A percentile compares a stretch with the other conserved stretches of the same genome.
phyloP scores from a whole-genome alignment of 106 monocot species.

The Dioscorea dumetorum region DNA sequence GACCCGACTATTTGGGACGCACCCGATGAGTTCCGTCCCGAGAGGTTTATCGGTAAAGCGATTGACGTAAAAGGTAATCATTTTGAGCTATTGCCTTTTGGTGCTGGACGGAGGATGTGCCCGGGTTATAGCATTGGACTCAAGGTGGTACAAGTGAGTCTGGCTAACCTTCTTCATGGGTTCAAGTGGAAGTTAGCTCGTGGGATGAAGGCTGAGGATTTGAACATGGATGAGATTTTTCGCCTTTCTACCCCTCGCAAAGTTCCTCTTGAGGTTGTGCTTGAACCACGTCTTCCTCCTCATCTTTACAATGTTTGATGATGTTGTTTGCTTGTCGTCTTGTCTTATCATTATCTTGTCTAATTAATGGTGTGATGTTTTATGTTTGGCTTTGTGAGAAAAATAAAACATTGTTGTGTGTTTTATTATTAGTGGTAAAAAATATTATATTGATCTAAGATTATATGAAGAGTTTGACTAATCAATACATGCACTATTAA shows the following conservation, averaged over 20 bases:
- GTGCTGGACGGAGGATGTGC: not conserved
- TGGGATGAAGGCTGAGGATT: not conserved
- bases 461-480: too few species aligned
- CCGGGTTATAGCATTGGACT: not conserved
- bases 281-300: not conserved
- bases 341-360: too few species aligned
- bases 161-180: not conserved
- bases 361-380: too few species aligned
- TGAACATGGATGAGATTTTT: slow-evolving; percentile 48
- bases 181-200: not conserved
- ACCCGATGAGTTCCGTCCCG: not conserved
- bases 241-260: not conserved
- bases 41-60: not conserved
- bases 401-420: too few species aligned
- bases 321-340: too few species aligned
- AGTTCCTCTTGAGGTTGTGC: not conserved
- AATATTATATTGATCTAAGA: too few species aligned
- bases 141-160: not conserved
- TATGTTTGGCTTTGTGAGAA: too few species aligned
- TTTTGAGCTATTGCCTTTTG: not conserved
- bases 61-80: not conserved
- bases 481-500: too few species aligned
- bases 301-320: slow-evolving; percentile 8
- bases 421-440: too few species aligned
- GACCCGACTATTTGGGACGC: not conserved